Conservation (phyloP, 257 asterid species). For the Rehmannia glutinosa region DNA sequence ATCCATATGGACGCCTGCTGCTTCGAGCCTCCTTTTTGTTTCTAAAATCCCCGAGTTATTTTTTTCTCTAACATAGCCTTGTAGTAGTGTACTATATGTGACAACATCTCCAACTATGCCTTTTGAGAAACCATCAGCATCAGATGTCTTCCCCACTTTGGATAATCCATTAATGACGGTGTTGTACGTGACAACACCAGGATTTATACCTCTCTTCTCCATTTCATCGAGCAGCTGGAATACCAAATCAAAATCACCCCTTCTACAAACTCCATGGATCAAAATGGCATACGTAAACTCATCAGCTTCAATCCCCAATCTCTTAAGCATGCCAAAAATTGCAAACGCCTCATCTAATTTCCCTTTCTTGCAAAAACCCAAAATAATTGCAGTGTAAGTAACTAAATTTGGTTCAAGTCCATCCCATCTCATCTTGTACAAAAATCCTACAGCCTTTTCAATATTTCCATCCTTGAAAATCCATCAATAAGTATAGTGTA, state of each 20-base stretch:
- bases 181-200: slow-evolving; percentile 66
- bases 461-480: slow-evolving; percentile 68
- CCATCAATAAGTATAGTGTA: slow-evolving; percentile 80
- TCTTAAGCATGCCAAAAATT: slow-evolving; percentile 47
- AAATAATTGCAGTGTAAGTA: slow-evolving; percentile 63
- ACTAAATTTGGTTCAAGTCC: slow-evolving; percentile 66
- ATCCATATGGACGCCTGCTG: slow-evolving; percentile 51
- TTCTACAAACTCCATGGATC: slow-evolving; percentile 68
- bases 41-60: slow-evolving; percentile 53
- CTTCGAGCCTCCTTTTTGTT: slow-evolving; percentile 47
- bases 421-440: slow-evolving; percentile 63
- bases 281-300: slow-evolving; percentile 68
- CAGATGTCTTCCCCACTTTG: slow-evolving; percentile 67
- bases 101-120: slow-evolving; percentile 56
- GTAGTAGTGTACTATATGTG: slow-evolving; percentile 64
- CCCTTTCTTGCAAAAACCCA: slow-evolving; percentile 82
- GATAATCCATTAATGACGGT: slow-evolving; percentile 79
- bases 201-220: slow-evolving; percentile 56
- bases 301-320: slow-evolving; percentile 54
- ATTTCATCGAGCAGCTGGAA: slow-evolving; percentile 60
- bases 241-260: slow-evolving; percentile 50
- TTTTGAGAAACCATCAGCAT: slow-evolving; percentile 63
- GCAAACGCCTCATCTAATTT: slow-evolving; percentile 70
- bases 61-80: slow-evolving; percentile 62
- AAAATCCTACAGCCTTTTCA: slow-evolving; percentile 74